Base-by-base conservation (phyloP, 306 rosid genomes). In the Heteromeles arbutifolia region DNA sequence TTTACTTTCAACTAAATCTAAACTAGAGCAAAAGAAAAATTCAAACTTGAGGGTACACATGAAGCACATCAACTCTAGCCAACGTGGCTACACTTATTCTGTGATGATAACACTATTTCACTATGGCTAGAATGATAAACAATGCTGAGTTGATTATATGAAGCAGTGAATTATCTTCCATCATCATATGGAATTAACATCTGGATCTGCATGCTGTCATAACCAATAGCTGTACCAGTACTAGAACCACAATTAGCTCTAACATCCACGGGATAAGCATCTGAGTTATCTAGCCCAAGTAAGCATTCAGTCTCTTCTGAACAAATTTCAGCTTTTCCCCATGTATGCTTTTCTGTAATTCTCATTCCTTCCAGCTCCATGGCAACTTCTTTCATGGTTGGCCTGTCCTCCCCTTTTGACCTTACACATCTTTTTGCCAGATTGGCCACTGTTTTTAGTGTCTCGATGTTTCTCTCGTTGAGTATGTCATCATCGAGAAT, bases 281-380 rank as follows among this genome's bases (percentile, higher is more conserved):
- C 74, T 48, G 62, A 9, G 31, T 29, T 11, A 3, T 0, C 7
- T 52, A 8, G 12, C 6, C 31, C 50, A 13, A 56, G 66, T 31
- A 56, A 56, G 66, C 4, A 22, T 10, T 72, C 53, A 3, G 3
- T 56, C 34, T 56, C 75, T 2, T 34, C 13, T 6, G 12, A 3
- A 8, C 1, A 19, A 21, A 59, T 1, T 22, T 70, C 25, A 21
- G 64, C n/a, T 19, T 11, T 10, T 6, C 28, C 64, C 50, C 65
- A 54, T 13, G 66, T 10, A n/a, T 56, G 66, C 22, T 34, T 72
- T 72, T 25, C 17, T 41, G 1, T 56, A 15, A 32, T 2, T 7
- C 22, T 34, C 44, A 71, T 5, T 64, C 58, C 82, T 29, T 78
- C 82, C 2, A 78, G 3, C 58, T 70, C 77, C 45, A 28, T 74